Base-by-base conservation (phyloP, 2,329 filamentous ascomycete genomes). In the Ceratocystis harringtonii region DNA sequence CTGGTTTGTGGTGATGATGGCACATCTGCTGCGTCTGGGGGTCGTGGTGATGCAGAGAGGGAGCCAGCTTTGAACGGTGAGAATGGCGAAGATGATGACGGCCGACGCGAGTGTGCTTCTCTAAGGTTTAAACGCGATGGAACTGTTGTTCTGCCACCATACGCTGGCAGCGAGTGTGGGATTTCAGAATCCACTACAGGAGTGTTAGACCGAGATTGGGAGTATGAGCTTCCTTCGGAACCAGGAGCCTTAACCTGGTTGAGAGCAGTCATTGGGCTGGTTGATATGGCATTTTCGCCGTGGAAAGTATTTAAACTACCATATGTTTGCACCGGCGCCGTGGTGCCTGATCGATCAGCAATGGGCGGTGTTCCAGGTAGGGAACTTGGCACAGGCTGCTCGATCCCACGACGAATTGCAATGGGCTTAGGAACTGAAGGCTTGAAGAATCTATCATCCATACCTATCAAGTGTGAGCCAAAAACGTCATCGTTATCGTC, bases 31-130 rank as follows among this genome's bases (percentile, higher is more conserved):
- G 75, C 73, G 12, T 83, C 81, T 1, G 75, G 72, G 5, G 77
- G 73, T 36, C 80, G 77, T 0, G 92, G 92, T 3, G 92, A 96
- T 3, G 89, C 90, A 1, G 92, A 95, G n/a, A 97, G 79, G 1
- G 92, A 95, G 10, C 92, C 92, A 15, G 92, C 90, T 75, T 99
- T 99, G 78, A 99, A 99, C 0, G 92, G 92, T 70, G 95, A 90
- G 71, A 96, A 96, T 41, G 63, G 90, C 71, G 96, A 96, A 0
- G 90, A 95, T 25, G 96, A 84, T 0, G 90, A 96, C 5, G 89
- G 86, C 64, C 90, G 84, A 70, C 91, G 64, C 22, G 50, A 58
- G 22, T 63, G 58, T 41, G 65, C 43, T 19, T 66, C 67, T 8
- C 50, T 58, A 15, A 63, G 41, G 5, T 65, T 63, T 19, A 66